Evolutionary conservation across 2,329 filamentous ascomycete genomes (phyloP), one percentile per base, ranked within the genome.

Genomic region (Ophiosphaerella korrae): DNA sequence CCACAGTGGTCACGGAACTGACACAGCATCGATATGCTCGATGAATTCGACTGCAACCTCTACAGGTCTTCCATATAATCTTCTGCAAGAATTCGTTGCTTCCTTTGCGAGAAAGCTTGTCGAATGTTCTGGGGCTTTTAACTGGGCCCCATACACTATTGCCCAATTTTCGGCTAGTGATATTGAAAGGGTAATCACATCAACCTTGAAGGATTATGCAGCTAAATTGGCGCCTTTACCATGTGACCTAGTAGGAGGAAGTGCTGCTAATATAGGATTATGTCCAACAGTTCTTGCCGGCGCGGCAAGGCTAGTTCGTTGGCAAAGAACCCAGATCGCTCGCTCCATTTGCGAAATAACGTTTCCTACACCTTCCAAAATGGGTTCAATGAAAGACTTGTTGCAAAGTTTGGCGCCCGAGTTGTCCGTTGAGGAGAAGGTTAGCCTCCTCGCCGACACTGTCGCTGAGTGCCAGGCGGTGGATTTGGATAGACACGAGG

Each of bases 11-110:
- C 18, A 21, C 18, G 53, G 50, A 5, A 50, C 50, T 12, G 45
- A 54, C 34, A 48, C 50, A 12, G 47, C 31, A 29, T 59, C 48
- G 21, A 42, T 54, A 26, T 57, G 50, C 43, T 54, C 53, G 7
- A 23, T 46, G 8, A 29, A 26, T 8, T 57, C 48, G 1, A 29
- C 39, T 11, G 50, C 44, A 35, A 54, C 34, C n/a, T 59, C 56
- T 14, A 33, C 45, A 2, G 45, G 50, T 11, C 36, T 57, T 24
- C 45, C n/a, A 7, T 16, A 16, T 7, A 12, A 38, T 5, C 21
- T 16, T 18, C n/a, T 38, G 36, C 55, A 55, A 42, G 48, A 58
- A 6, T 55, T 57, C 26, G 48, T 58, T 9, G 31, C 43, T 6
- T 53, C 51, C 29, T 55, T 58, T 31, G 50, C 49, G 6, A 36